phyloP scores from a whole-genome alignment of 495 filamentous ascomycete species.

The Penicillium verhagenii region DNA sequence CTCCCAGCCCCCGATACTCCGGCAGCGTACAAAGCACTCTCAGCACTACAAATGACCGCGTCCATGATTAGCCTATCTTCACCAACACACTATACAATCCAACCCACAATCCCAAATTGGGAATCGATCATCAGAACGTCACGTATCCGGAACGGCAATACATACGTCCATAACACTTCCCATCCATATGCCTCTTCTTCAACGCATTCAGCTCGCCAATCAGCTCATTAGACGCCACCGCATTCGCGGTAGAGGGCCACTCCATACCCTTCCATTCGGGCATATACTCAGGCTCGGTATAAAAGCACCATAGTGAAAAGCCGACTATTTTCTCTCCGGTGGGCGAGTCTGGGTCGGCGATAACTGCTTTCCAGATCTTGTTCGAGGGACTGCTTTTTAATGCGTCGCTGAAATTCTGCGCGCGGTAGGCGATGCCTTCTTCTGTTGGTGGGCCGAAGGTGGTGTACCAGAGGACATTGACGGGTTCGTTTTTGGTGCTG shows the following conservation, averaged over 20 bases:
- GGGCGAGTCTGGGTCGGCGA: not conserved
- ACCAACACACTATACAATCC: no score
- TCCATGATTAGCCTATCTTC: not conserved
- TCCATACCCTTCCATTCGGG: not conserved
- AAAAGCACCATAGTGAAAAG: conserved; percentile 1
- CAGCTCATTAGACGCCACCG: not conserved
- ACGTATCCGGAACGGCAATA: not conserved
- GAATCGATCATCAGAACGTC: no score
- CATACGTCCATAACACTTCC: not conserved
- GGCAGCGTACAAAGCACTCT: not conserved
- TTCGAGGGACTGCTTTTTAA: not conserved
- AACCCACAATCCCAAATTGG: no score
- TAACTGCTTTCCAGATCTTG: not conserved
- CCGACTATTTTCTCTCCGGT: conserved; percentile 3
- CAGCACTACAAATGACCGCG: not conserved
- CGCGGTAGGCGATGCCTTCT: not conserved
- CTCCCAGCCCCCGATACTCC: conserved; percentile 2
- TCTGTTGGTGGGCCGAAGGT: not conserved
- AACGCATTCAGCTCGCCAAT: not conserved
- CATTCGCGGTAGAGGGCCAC: not conserved
- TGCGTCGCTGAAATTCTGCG: not conserved
- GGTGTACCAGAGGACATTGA: not conserved
- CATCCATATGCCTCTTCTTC: conserved; percentile 6
- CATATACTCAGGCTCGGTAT: not conserved
- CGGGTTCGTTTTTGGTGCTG: not conserved